Conservation (phyloP, 768 basidiomycete genomes). For the Trametes sanguinea region DNA sequence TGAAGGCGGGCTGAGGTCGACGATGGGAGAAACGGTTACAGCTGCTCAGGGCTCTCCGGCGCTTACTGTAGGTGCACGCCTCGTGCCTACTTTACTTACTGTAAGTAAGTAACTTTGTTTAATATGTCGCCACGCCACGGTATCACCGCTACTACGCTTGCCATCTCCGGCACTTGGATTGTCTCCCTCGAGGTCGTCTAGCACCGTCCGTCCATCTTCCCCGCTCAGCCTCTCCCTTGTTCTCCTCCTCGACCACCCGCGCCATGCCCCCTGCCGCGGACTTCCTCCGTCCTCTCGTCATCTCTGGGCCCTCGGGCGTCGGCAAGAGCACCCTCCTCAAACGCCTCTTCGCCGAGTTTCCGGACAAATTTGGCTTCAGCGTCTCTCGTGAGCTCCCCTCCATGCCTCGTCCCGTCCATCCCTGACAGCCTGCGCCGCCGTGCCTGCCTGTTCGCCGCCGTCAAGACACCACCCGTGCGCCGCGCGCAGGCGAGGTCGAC, state of each 20-base stretch:
- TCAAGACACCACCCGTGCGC: constrained; percentile 85
- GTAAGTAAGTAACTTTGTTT: neutral
- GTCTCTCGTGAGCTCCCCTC: constrained; percentile 69
- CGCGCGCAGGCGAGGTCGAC: constrained; percentile 78
- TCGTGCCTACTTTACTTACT: too few species aligned
- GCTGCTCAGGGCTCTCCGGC: constrained; percentile 3
- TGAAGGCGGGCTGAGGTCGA: neutral
- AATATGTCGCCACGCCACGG: too few species aligned
- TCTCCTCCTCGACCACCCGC: constrained; percentile 9
- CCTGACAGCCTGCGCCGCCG: neutral
- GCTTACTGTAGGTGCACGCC: neutral
- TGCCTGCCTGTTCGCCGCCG: constrained; percentile 15
- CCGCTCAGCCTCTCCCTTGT: constrained; percentile 15
- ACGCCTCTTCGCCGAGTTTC: constrained; percentile 77
- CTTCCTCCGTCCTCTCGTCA: constrained; percentile 74
- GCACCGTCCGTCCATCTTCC: constrained; percentile 2
- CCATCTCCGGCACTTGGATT: constrained; percentile 12
- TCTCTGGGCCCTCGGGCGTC: constrained; percentile 91
- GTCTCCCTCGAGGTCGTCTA: neutral
- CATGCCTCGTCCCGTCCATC: constrained; percentile 8
- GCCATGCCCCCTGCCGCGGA: constrained; percentile 36
- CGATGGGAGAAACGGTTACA: neutral
- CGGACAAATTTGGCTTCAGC: constrained; percentile 88
- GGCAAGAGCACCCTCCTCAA: constrained; percentile 91
- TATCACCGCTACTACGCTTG: neutral